These are phyloP conservation scores for Hexamita inflata DNA, from an alignment of 208 protist genomes.

Conservation along the genomic window DNA sequence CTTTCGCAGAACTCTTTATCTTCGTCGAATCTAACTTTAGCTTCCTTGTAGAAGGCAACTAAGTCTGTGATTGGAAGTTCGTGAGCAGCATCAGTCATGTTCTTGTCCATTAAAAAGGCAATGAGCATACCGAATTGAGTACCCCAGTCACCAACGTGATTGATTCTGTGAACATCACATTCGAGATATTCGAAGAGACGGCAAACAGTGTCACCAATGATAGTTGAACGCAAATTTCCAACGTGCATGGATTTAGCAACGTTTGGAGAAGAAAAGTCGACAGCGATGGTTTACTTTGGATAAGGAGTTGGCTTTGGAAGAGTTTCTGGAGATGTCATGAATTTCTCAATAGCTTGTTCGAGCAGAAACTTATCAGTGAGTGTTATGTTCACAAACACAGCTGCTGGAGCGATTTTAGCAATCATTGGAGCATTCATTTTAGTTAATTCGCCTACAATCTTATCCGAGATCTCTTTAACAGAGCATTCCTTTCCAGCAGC, in stretches of 20 bases:
- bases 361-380: neutral
- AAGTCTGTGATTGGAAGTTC: slow-evolving; percentile 71
- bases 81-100: slow-evolving; percentile 40
- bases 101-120: slow-evolving; percentile 72
- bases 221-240: slow-evolving; percentile 85
- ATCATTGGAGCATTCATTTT: neutral
- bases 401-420: too few species aligned
- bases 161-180: slow-evolving; percentile 74
- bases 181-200: slow-evolving; percentile 62
- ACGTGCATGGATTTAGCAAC: slow-evolving; percentile 97
- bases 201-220: slow-evolving; percentile 79
- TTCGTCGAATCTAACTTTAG: slow-evolving; percentile 75
- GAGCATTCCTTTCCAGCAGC: neutral
- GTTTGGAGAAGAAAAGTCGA: slow-evolving; percentile 91
- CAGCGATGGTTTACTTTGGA: slow-evolving; percentile 53
- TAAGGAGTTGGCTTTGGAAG: neutral
- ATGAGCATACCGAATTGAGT: slow-evolving; percentile 94
- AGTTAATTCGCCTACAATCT: neutral
- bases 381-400: too few species aligned
- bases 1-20: slow-evolving; percentile 70
- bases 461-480: neutral
- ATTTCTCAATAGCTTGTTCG: neutral
- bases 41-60: slow-evolving; percentile 71
- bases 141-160: slow-evolving; percentile 93
- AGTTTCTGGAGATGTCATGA: neutral